Percentiles rank a stretch among this genome's conserved stretches.
Evolutionary conservation across 1,139 yeast genomes (phyloP).

Genomic region (Pichia kudriavzevii): DNA sequence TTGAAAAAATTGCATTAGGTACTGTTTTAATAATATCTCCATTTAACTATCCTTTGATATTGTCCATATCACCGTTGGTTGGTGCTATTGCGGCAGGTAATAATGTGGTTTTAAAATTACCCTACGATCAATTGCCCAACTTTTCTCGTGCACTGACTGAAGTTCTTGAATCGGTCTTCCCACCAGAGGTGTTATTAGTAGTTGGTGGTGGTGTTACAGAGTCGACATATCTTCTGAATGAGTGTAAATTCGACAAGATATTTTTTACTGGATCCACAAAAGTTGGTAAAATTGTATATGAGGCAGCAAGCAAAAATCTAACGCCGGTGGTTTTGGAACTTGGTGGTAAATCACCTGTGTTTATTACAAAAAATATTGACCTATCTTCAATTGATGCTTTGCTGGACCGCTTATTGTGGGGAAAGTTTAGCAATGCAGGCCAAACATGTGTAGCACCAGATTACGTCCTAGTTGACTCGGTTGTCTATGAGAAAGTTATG

Average conservation of each 20-base stretch:
- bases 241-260: slow-evolving; percentile 70
- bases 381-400: slow-evolving; percentile 36
- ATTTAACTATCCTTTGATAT: slow-evolving; percentile 74
- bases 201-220: slow-evolving; percentile 74
- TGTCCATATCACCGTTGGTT: slow-evolving; percentile 59
- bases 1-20: slow-evolving; percentile 70
- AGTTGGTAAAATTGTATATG: slow-evolving; percentile 74
- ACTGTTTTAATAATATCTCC: slow-evolving; percentile 72
- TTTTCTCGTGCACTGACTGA: slow-evolving; percentile 50
- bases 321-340: slow-evolving; percentile 80
- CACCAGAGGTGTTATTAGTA: slow-evolving; percentile 46
- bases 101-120: slow-evolving; percentile 64
- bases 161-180: slow-evolving; percentile 46
- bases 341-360: slow-evolving; percentile 90
- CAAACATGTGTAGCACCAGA: slow-evolving; percentile 91
- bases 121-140: slow-evolving; percentile 66
- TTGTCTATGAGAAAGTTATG: slow-evolving; percentile 48
- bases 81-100: slow-evolving; percentile 90
- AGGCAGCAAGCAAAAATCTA: slow-evolving; percentile 74
- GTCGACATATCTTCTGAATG: slow-evolving; percentile 50
- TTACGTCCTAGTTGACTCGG: slow-evolving; percentile 60
- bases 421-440: slow-evolving; percentile 75
- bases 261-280: slow-evolving; percentile 75
- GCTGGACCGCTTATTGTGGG: slow-evolving; percentile 71
- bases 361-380: slow-evolving; percentile 48